Base-by-base conservation (phyloP, 805 yeast genomes). In the Saturnispora kantuleensis region DNA sequence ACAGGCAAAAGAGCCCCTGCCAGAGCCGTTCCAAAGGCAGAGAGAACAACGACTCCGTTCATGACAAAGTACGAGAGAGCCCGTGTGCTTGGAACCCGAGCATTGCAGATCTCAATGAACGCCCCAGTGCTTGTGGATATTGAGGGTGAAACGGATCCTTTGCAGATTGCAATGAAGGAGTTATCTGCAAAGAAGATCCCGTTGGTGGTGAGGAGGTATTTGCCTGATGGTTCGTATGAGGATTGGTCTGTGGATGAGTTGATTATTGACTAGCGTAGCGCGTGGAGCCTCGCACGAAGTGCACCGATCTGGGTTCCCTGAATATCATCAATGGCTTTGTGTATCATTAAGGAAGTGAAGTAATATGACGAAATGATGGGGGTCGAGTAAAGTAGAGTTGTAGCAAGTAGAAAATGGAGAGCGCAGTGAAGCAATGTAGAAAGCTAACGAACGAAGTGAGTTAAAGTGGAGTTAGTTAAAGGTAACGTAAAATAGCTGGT, bases 1-100 rank as follows among this genome's bases (percentile, higher is more conserved):
- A 73, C 50, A 57, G 77, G 72, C 16, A 55, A 49, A 42, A 54
- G 52, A 39, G 53, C 53, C 7, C 50, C 47, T 33, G 47, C 53
- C 51, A 77, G 86, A 57, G 95, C 97, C 15, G 87, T 93, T 48
- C 84, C 96, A 46, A 85, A 77, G 55, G 95, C 86, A 17, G 70
- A 84, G 52, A 78, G 99, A 65, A 75, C 88, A 26, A 93, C 99
- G 11, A 93, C 99, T 5, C 99, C 99, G 44, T 93, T 90, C 63
- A 89, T 93, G 97, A 93, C 99, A 47, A 93, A 94, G 62, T 93
- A 93, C 64, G 99, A 93, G 71, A 77, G 97, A 56, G 99, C 99
- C 7, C 79, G 99, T 69, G 87, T 93, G 49, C 74, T 93, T 57
- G 99, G 99, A 26, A 93, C 99, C 10, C 77, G 99, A 57, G 98